phyloP scores from a whole-genome alignment of 371 early-diverging fungal species.

The Vittaforma corneae region DNA sequence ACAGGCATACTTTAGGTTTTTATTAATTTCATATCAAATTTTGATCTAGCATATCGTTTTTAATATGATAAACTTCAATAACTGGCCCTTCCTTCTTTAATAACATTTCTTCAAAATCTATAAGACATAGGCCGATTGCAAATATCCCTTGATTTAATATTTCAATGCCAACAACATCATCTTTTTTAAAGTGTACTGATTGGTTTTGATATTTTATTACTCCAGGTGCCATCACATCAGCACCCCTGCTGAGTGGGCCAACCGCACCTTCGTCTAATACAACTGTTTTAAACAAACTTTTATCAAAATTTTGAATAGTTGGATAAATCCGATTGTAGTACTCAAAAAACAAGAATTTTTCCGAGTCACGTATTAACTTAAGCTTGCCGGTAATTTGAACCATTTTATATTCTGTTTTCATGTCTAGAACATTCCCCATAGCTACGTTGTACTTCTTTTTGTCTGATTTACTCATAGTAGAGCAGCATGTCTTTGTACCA shows the following conservation, averaged over 20 bases:
- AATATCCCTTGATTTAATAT: constrained; percentile 30
- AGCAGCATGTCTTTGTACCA: constrained; percentile 10
- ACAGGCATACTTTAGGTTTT: too few species aligned
- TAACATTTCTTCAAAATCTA: constrained; percentile 22
- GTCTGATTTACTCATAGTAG: constrained; percentile 42
- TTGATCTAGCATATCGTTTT: too few species aligned
- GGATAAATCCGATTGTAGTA: constrained; percentile 32
- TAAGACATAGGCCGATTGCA: constrained; percentile 32
- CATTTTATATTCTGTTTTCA: constrained; percentile 32
- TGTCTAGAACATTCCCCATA: constrained; percentile 19
- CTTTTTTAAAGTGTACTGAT: constrained; percentile 15
- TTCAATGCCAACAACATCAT: constrained; percentile 28
- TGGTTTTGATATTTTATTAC: constrained; percentile 41
- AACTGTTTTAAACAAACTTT: constrained; percentile 10
- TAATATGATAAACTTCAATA: constrained; percentile 27
- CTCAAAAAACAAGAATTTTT: constrained; percentile 30
- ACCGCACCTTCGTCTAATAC: constrained; percentile 56
- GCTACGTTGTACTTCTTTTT: constrained; percentile 36
- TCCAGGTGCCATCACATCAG: constrained; percentile 58
- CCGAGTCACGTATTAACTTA: constrained; percentile 16
- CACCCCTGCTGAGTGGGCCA: constrained; percentile 53
- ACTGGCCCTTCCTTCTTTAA: constrained; percentile 17
- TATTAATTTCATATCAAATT: too few species aligned
- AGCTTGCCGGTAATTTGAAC: constrained; percentile 28
- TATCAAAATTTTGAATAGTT: constrained; percentile 29